A percentile compares a stretch with the other conserved stretches of the same genome.
Conservation (phyloP, 306 rosid species). For the Prunus persica region Prunus_persica_NCBIv2 NC_034011.1:2036001-2036500, state of each 20-base stretch:
- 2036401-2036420: constrained; percentile 38
- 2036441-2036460: not conserved
- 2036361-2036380: constrained; percentile 49
- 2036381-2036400: constrained; percentile 48
- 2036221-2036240: constrained; percentile 20
- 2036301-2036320: not conserved
- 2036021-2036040: not conserved
- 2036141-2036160: not conserved
- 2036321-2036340: constrained; percentile 9
- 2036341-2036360: constrained; percentile 38
- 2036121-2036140: not conserved
- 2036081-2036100: not conserved
- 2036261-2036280: not conserved
- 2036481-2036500: not conserved
- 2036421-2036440: not conserved
- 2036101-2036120: not conserved
- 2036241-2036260: constrained; percentile 33
- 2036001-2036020: constrained; percentile 31
- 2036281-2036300: not conserved
- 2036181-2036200: constrained; percentile 33
- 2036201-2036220: constrained; percentile 32
- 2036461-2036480: not conserved
- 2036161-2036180: constrained; percentile 20
- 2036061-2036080: not conserved
- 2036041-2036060: not conserved